These are phyloP conservation scores for Cordyceps javanica DNA, from an alignment of 2,329 filamentous ascomycete species.

Conservation along the genomic window DNA sequence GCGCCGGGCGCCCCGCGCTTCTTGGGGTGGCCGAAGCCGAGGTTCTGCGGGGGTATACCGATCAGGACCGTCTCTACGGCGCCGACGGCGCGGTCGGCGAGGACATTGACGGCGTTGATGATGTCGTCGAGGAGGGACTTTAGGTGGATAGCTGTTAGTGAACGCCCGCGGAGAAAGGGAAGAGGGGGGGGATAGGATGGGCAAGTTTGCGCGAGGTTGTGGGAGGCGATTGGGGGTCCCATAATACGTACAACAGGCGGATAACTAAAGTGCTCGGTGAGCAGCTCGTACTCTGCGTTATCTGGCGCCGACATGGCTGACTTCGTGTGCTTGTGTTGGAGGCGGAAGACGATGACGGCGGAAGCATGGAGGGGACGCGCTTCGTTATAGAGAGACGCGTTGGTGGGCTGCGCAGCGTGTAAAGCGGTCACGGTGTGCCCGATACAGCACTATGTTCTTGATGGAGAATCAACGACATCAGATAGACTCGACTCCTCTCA, in stretches of 20 bases:
- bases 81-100: conserved; percentile 83
- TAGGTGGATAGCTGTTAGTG: conserved; percentile 11
- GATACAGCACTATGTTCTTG: not conserved
- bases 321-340: not conserved
- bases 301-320: conserved; percentile 28
- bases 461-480: too few species aligned
- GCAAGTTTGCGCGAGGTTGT: too few species aligned
- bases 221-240: too few species aligned
- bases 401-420: not conserved
- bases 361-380: not conserved
- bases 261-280: conserved; percentile 94
- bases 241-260: conserved; percentile 80
- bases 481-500: too few species aligned
- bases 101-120: conserved; percentile 91
- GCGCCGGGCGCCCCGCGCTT: conserved; percentile 26
- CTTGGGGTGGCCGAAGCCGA: conserved; percentile 65
- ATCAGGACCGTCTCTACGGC: conserved; percentile 80
- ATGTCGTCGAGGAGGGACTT: conserved; percentile 95
- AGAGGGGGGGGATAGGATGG: not conserved
- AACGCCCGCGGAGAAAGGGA: conserved; percentile 3
- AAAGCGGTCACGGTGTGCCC: not conserved
- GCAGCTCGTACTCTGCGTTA: conserved; percentile 55
- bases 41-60: conserved; percentile 61
- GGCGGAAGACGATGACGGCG: not conserved
- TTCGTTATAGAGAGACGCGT: not conserved